Conservation (phyloP, 805 yeast genomes). For the Ogataea paraovalis region DNA sequence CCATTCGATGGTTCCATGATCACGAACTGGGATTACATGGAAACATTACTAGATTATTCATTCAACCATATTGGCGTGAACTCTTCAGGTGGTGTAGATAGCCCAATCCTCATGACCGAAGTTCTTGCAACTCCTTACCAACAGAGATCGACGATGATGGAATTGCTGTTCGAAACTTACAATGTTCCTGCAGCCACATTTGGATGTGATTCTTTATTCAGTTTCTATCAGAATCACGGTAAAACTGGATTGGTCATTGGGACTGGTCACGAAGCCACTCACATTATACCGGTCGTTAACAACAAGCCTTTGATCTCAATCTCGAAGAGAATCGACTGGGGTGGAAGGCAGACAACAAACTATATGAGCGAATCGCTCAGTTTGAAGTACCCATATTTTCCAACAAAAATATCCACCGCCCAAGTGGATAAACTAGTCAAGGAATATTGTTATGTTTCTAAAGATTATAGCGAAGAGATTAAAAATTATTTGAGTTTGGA, state of each 20-base stretch:
- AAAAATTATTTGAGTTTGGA: slow-evolving; percentile 54
- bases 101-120: slow-evolving; percentile 81
- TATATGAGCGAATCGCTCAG: slow-evolving; percentile 61
- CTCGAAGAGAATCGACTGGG: slow-evolving; percentile 85
- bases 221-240: slow-evolving; percentile 63
- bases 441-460: slow-evolving; percentile 75
- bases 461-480: slow-evolving; percentile 63
- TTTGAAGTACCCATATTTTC: slow-evolving; percentile 89
- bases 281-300: slow-evolving; percentile 74
- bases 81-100: slow-evolving; percentile 52
- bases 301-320: slow-evolving; percentile 63
- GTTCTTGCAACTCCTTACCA: slow-evolving; percentile 63
- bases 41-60: slow-evolving; percentile 76
- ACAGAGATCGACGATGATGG: slow-evolving; percentile 74
- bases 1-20: slow-evolving; percentile 87
- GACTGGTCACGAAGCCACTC: slow-evolving; percentile 78
- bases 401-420: slow-evolving; percentile 57
- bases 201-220: slow-evolving; percentile 81
- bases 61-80: slow-evolving; percentile 73
- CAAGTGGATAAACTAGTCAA: slow-evolving; percentile 68
- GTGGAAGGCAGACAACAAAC: slow-evolving; percentile 71
- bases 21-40: slow-evolving; percentile 91
- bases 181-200: slow-evolving; percentile 67
- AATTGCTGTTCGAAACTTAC: slow-evolving; percentile 81
- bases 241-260: slow-evolving; percentile 72